Percentiles rank a stretch among this genome's conserved stretches.
Conservation (phyloP, 2,329 filamentous ascomycete species). For the Hypomyces rosellus region DNA sequence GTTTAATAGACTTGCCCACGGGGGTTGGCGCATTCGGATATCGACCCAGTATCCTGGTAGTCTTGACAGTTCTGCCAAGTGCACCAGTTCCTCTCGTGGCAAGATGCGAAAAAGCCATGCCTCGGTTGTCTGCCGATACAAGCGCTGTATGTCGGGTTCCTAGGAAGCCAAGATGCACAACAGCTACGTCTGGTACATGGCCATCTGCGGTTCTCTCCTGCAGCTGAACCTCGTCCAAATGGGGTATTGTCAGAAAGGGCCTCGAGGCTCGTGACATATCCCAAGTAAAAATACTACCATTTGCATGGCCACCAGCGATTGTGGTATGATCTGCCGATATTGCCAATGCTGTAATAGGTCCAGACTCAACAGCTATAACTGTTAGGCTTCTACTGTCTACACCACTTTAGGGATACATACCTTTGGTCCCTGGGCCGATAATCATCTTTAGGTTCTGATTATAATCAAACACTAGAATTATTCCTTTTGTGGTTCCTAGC, state of each 20-base stretch:
- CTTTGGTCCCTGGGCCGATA: constrained; percentile 87
- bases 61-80: constrained; percentile 79
- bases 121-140: constrained; percentile 87
- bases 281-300: constrained; percentile 94
- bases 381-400: constrained; percentile 24
- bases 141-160: constrained; percentile 90
- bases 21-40: constrained; percentile 69
- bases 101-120: constrained; percentile 97
- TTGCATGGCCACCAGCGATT: constrained; percentile 81
- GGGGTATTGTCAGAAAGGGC: constrained; percentile 82
- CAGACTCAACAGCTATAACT: constrained; percentile 73
- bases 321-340: constrained; percentile 92
- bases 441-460: constrained; percentile 92
- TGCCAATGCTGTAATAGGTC: constrained; percentile 77
- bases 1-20: constrained; percentile 66
- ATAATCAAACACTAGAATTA: constrained; percentile 95
- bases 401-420: constrained; percentile 34
- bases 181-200: constrained; percentile 68
- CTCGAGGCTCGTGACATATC: constrained; percentile 75
- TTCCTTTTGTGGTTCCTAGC: constrained; percentile 86
- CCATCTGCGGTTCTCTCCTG: constrained; percentile 69
- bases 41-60: constrained; percentile 80
- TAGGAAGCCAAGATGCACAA: constrained; percentile 90
- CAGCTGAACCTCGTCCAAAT: constrained; percentile 59
- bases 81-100: constrained; percentile 86